A percentile compares a stretch with the other conserved stretches of the same genome.
These are phyloP conservation scores for Sporisorium iseilematis-ciliati DNA, from an alignment of 1,284 basidiomycete species.

Conservation along the genomic window DNA sequence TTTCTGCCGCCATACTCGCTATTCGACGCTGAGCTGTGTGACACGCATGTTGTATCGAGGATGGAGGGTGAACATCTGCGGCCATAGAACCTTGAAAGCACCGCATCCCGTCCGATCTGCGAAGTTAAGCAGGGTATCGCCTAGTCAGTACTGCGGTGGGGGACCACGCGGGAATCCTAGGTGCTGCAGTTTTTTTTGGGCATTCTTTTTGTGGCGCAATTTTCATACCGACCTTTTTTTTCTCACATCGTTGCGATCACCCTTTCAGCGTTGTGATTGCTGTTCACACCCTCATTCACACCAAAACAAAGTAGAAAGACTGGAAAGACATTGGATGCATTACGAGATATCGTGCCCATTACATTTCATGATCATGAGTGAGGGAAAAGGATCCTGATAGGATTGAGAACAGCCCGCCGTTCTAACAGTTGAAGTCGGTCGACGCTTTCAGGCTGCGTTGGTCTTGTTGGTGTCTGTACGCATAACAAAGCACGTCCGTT, in stretches of 20 bases:
- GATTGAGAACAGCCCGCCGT: neutral
- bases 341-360: no score
- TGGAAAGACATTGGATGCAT: no score
- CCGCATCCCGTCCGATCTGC: slow-evolving; percentile 84
- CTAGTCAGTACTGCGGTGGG: slow-evolving; percentile 86
- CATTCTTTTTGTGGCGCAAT: slow-evolving; percentile 1
- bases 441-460: slow-evolving; percentile 17
- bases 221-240: neutral
- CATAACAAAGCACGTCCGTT: neutral
- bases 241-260: neutral
- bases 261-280: no score
- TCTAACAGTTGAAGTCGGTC: slow-evolving; percentile 15
- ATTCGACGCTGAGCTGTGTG: no score
- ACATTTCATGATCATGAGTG: neutral
- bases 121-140: slow-evolving; percentile 82
- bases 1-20: no score
- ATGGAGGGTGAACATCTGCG: no score
- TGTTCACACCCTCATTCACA: no score
- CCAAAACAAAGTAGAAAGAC: no score
- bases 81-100: slow-evolving; percentile 83
- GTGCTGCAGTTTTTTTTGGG: slow-evolving; percentile 73
- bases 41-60: no score
- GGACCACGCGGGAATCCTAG: slow-evolving; percentile 85
- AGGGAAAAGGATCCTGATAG: neutral
- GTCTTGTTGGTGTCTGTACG: slow-evolving; percentile 12